phyloP scores from a whole-genome alignment of 2,329 filamentous ascomycete genomes.

The Colletotrichum sp. region DNA sequence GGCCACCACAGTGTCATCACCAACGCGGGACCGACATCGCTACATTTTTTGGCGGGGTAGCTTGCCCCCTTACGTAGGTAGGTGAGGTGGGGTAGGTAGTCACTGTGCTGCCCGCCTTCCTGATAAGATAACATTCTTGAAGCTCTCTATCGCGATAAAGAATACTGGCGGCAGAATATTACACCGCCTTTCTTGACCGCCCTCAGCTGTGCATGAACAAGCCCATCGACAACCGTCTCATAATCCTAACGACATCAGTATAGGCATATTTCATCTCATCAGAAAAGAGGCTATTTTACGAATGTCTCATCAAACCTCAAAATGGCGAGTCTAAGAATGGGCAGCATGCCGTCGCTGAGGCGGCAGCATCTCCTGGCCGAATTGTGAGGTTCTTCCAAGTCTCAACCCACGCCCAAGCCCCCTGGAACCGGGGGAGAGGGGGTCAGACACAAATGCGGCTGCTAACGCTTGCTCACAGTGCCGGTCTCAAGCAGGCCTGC shows the following conservation, averaged over 20 bases:
- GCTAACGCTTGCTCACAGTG: constrained; percentile 52
- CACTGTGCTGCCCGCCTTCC: background rate
- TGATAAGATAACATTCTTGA: background rate
- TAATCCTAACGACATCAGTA: background rate
- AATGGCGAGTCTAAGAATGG: constrained; percentile 52
- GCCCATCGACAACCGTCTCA: constrained; percentile 10
- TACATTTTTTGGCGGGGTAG: constrained; percentile 15
- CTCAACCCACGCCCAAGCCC: background rate
- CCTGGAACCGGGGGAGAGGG: constrained; percentile 22
- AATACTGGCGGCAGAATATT: constrained; percentile 29
- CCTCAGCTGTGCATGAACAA: constrained; percentile 16
- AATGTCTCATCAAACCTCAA: background rate
- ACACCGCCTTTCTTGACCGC: constrained; percentile 32
- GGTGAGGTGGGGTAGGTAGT: constrained; percentile 1
- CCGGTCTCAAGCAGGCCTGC: constrained; percentile 80
- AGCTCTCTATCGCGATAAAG: background rate
- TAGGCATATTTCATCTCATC: constrained; percentile 1
- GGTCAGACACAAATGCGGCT: constrained; percentile 20
- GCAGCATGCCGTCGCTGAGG: constrained; percentile 61
- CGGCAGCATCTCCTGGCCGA: constrained; percentile 81
- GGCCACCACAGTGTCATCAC: background rate
- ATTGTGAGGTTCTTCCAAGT: constrained; percentile 60
- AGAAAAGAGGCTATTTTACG: background rate
- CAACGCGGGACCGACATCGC: background rate
- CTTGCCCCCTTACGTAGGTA: background rate